Base-by-base conservation (phyloP, 169 alveolate genomes). In the Plasmodium gallinaceum region DNA sequence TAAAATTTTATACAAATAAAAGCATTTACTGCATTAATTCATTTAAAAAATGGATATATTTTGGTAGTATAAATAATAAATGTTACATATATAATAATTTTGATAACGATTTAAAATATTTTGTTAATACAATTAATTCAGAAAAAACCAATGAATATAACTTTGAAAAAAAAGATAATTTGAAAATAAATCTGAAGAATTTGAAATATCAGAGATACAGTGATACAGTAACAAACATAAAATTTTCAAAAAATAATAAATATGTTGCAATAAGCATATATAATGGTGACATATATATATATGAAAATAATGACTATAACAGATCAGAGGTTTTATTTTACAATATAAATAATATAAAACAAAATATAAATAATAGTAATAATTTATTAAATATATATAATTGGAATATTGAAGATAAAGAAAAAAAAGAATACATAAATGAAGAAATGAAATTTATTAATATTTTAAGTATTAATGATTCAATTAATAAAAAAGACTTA, bases 201-300 rank as follows among this genome's bases (percentile, higher is more conserved):
- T 43, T 83, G 61, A 83, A 66, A 61, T 61, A 83, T 43, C 91
- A 83, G n/a, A 83, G 52, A 48, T 83, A 83, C 42, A 83, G 74
- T 14, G 91, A 83, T 71, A 83, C 91, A 10, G 83, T 83, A 2
- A 83, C 91, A 42, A 83, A 83, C n/a, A 83, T 83, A 7, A 83
- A 68, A 37, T 48, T 83, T 26, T 83, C 91, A 0, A 83, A 22
- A 12, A 57, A 37, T 18, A 52, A 57, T 62, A 68, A 66, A 46
- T 83, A 83, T n/a, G 70, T 83, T 9, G 91, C 83, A 24, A 16
- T 83, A 12, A 51, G 58, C 14, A 68, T 83, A 8, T 83, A 83
- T 46, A 83, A 83, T 68, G 91, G 91, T n/a, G 91, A 83, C 22
- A 83, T 83, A 12, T 83, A 83, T 71, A 61, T 83, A 18, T 83